These are phyloP conservation scores for Glycyrrhiza uralensis DNA, from an alignment of 306 rosid species.

Conservation along the genomic window DNA sequence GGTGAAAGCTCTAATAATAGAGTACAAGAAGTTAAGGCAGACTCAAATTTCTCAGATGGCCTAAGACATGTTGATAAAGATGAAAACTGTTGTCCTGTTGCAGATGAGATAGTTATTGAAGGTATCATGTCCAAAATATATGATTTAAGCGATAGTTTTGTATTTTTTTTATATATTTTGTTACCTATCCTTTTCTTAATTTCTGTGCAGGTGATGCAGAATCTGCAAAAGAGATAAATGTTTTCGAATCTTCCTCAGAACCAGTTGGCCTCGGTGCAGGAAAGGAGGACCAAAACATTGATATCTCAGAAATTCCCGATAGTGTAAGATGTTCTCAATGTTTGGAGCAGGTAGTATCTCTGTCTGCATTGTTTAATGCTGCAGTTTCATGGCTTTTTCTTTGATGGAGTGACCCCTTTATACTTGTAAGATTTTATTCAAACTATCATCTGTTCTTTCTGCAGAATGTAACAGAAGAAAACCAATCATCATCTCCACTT, in stretches of 20 bases:
- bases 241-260: slow-evolving; percentile 45
- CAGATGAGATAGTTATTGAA: slow-evolving; percentile 48
- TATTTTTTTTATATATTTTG: slow-evolving; percentile 4
- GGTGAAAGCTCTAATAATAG: slow-evolving; percentile 36
- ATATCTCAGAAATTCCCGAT: slow-evolving; percentile 36
- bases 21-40: slow-evolving; percentile 42
- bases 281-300: slow-evolving; percentile 43
- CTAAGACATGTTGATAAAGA: slow-evolving; percentile 25
- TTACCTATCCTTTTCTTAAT: slow-evolving; percentile 19
- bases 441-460: slow-evolving; percentile 9
- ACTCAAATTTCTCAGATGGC: slow-evolving; percentile 30
- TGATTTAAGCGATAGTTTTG: slow-evolving; percentile 1
- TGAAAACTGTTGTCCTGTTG: slow-evolving; percentile 29
- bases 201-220: slow-evolving; percentile 50
- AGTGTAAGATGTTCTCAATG: slow-evolving; percentile 31
- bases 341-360: slow-evolving; percentile 54
- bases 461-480: slow-evolving; percentile 55
- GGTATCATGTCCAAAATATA: slow-evolving; percentile 47
- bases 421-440: neutral
- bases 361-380: neutral
- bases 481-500: slow-evolving; percentile 42
- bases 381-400: neutral
- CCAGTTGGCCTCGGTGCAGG: slow-evolving; percentile 25
- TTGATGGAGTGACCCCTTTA: neutral
- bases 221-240: slow-evolving; percentile 34